Evolutionary conservation across 2,329 filamentous ascomycete species (phyloP).

Genomic region (Juglanconis oblonga): DNA sequence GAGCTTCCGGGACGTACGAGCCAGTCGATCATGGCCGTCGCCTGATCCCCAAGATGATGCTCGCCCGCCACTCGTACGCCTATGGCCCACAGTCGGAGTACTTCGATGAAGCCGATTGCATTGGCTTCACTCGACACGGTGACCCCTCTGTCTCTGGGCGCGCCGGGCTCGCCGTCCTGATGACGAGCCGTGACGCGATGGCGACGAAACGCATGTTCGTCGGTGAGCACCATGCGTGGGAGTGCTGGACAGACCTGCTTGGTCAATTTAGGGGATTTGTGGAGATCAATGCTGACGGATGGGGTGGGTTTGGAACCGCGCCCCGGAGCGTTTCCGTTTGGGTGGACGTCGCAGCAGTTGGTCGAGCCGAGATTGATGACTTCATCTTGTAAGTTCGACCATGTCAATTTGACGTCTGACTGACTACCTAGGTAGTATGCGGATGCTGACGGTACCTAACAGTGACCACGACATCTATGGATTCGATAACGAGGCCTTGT

Average conservation of each 20-base stretch:
- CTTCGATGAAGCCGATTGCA: constrained; percentile 56
- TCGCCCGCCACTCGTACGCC: constrained; percentile 63
- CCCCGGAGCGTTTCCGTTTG: constrained; percentile 58
- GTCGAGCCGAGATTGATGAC: not conserved
- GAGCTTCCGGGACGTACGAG: constrained; percentile 40
- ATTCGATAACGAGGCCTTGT: not conserved
- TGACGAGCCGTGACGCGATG: constrained; percentile 47
- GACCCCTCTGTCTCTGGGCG: constrained; percentile 46
- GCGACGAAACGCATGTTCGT: constrained; percentile 59
- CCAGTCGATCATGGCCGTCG: constrained; percentile 32
- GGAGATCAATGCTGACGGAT: constrained; percentile 56
- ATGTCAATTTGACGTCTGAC: not conserved
- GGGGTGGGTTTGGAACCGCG: constrained; percentile 54
- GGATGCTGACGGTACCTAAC: not conserved
- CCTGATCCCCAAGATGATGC: constrained; percentile 53
- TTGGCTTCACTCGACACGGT: constrained; percentile 55
- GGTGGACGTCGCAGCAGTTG: constrained; percentile 40
- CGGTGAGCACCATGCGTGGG: constrained; percentile 54
- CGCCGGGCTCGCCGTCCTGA: constrained; percentile 54
- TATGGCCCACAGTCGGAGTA: constrained; percentile 66
- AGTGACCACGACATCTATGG: constrained; percentile 14
- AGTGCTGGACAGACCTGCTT: constrained; percentile 63
- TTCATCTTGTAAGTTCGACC: constrained; percentile 11
- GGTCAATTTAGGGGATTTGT: constrained; percentile 39
- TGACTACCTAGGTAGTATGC: not conserved